Percentiles rank a stretch among this genome's conserved stretches.
These are phyloP conservation scores for Dunaliella primolecta DNA, from an alignment of 139 green algal genomes.

Conservation along the genomic window DNA sequence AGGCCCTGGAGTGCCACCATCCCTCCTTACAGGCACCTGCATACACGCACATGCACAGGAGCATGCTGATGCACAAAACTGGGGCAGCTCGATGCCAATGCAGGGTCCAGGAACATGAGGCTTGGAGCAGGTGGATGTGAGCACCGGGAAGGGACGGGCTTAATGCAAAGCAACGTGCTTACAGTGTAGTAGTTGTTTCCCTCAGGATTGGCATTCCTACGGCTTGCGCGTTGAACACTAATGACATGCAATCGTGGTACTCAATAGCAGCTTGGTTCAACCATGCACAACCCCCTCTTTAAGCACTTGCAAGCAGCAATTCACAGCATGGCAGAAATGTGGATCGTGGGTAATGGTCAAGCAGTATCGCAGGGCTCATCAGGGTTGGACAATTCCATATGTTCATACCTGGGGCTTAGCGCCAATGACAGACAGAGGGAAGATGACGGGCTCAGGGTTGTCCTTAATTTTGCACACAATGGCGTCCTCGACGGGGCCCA, in stretches of 20 bases:
- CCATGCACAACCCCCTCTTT: too few species aligned
- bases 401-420: constrained; percentile 51
- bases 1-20: constrained; percentile 33
- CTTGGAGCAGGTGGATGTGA: neutral
- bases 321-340: too few species aligned
- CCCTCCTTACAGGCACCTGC: constrained; percentile 21
- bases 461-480: constrained; percentile 61
- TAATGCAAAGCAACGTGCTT: neutral
- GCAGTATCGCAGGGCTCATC: too few species aligned
- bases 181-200: neutral
- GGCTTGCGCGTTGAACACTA: too few species aligned
- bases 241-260: too few species aligned
- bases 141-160: neutral
- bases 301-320: too few species aligned
- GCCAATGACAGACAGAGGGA: constrained; percentile 60
- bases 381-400: too few species aligned
- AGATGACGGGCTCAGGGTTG: constrained; percentile 69
- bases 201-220: too few species aligned
- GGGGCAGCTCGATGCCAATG: neutral
- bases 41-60: too few species aligned
- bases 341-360: too few species aligned
- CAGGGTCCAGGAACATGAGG: neutral
- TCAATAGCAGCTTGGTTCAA: too few species aligned
- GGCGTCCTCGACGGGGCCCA: constrained; percentile 47
- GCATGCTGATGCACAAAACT: neutral